Evolutionary conservation across 2,329 filamentous ascomycete species (phyloP).

Genomic region (Neonectria sp.): DNA sequence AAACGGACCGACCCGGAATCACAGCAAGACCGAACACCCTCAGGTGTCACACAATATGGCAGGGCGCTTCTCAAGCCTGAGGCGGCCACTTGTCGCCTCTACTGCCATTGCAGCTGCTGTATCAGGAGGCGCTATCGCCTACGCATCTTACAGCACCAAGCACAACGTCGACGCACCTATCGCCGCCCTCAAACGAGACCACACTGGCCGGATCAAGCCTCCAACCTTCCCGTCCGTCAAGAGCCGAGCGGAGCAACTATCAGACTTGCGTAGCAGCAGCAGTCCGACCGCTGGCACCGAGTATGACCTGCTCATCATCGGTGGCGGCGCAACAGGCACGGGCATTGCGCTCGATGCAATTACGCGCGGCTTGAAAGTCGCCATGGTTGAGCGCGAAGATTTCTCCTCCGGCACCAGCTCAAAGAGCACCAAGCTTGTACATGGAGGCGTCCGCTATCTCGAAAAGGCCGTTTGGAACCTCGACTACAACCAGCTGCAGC

Average conservation of each 20-base stretch:
- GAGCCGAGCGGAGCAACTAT: conserved; percentile 56
- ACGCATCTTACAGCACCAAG: no score
- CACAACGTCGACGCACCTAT: conserved; percentile 51
- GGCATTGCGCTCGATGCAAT: conserved; percentile 87
- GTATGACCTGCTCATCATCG: conserved; percentile 85
- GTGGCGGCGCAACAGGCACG: conserved; percentile 83
- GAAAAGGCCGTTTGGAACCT: conserved; percentile 91
- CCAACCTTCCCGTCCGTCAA: conserved; percentile 55
- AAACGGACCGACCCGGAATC: no score
- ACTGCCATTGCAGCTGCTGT: no score
- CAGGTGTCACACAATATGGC: no score
- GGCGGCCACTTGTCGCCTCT: no score
- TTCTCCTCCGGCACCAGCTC: conserved; percentile 87
- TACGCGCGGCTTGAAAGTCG: conserved; percentile 84
- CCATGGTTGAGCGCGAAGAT: conserved; percentile 86
- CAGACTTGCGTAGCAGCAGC: conserved; percentile 54
- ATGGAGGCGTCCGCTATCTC: conserved; percentile 87
- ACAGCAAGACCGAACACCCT: no score
- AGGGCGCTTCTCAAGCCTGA: no score
- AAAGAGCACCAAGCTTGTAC: conserved; percentile 90
- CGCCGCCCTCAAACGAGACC: conserved; percentile 55
- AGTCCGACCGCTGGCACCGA: conserved; percentile 62
- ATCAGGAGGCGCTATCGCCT: no score
- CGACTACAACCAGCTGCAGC: conserved; percentile 85
- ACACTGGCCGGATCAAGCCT: conserved; percentile 54